Evolutionary conservation across 2,329 filamentous ascomycete species (phyloP), one percentile per base, ranked within the genome.

Genomic region (Aspergillus ochraceus): DNA sequence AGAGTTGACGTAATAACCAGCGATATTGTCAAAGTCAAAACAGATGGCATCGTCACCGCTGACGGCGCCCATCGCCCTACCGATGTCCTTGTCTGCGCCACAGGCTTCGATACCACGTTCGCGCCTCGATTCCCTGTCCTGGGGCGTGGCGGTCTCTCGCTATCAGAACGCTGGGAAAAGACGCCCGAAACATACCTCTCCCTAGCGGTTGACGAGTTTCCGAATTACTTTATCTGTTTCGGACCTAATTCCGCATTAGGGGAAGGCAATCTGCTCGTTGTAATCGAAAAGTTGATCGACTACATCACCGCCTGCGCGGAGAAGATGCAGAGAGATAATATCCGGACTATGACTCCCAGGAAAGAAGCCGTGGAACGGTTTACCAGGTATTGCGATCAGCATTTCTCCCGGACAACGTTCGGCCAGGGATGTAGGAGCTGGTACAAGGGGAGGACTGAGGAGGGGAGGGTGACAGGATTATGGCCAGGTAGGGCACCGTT

Each of bases 1-100:
- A 88, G 89, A 57, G 86, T 88, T 1, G 79, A 83, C 4, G 83
- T 86, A 61, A 84, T 89, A 66, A 79, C 77, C 17, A 81, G 79
- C 0, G 78, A 74, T 0, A 90, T 90, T 65, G 77, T 76, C 20
- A 77, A 65, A 12, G 64, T 76, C 14, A 68, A 71, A 26, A 64
- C 66, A 22, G 64, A 65, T 1, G 73, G 74, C 4, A 73, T 78
- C 19, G 60, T 73, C 22, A 74, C 71, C 0, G 70, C 66, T 3
- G 75, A 77, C 47, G 74, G 74, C 4, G 67, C 65, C 19, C 72
- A 74, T 54, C 66, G 71, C 52, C 62, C 68, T 5, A 66, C 71
- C 5, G 74, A 77, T 49, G 66, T 73, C n/a, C 62, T 77, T 9
- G 68, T 74, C 30, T 77, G 75, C 55, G 75, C 75, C 9, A 77